These are phyloP conservation scores for Camellia oleifera DNA, from an alignment of 179 eudicot species.

Conservation along the genomic window DNA sequence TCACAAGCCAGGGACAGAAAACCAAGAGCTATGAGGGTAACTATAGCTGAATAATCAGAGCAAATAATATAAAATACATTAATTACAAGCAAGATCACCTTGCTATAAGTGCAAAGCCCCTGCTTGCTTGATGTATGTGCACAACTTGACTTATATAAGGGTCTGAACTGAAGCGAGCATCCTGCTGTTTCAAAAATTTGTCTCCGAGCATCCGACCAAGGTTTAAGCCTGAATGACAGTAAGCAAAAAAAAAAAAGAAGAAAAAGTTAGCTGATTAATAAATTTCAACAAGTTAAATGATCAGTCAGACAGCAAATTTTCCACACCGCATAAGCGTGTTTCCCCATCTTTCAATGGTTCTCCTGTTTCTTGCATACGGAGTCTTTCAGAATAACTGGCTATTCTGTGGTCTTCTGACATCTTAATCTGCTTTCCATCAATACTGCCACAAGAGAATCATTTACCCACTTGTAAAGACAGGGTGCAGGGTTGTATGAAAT, in stretches of 20 bases:
- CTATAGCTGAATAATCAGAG: not conserved
- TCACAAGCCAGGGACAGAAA: not conserved
- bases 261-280: not conserved
- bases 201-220: conserved; percentile 98
- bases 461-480: conserved; percentile 5
- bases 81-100: conserved; percentile 44
- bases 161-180: conserved; percentile 80
- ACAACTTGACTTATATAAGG: conserved; percentile 85
- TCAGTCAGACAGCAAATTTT: not conserved
- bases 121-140: conserved; percentile 52
- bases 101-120: conserved; percentile 74
- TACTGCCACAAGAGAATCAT: conserved; percentile 42
- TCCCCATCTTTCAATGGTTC: conserved; percentile 89
- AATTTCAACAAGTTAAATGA: not conserved
- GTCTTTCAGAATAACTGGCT: conserved; percentile 75
- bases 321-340: conserved; percentile 83
- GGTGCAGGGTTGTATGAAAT: not conserved
- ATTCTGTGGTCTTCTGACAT: conserved; percentile 98
- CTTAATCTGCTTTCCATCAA: conserved; percentile 69
- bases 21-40: not conserved
- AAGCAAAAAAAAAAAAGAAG: not conserved
- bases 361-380: conserved; percentile 78
- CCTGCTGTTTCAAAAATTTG: conserved; percentile 95
- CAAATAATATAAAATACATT: no score
- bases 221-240: conserved; percentile 62